Evolutionary conservation across 108 stramenopile species (phyloP), one percentile per base, ranked within the genome.

Genomic region (Cyclotella baltica): DNA sequence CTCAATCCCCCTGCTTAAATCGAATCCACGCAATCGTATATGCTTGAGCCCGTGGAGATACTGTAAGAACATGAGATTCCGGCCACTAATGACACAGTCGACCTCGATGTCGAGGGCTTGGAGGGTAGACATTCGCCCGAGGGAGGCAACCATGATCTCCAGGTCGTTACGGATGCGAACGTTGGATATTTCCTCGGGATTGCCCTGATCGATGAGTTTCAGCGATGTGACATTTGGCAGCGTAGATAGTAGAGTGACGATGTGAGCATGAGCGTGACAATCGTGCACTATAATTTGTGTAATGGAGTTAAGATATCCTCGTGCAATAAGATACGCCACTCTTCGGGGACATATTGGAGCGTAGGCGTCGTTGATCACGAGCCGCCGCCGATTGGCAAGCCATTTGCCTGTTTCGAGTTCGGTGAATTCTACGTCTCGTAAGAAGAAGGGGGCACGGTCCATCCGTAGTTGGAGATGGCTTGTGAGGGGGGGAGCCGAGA

Each of bases 1-100:
- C 11, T 59, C 29, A 10, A 82, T 67, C 0, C 81, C 81, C 16
- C 64, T 46, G 52, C 81, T 82, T 25, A 82, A 25, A 50, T 82
- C 75, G 61, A 82, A 82, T 5, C 81, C 81, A n/a, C 69, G 30
- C 35, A 82, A 53, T 5, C 81, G 69, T 19, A 82, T 69, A 43
- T 71, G 58, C 33, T 72, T 72, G 1, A 82, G 46, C 30, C 35
- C 40, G 6, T 37, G 18, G 23, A 82, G n/a, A 23, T 64, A 30
- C 31, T 13, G 22, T 56, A 82, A 37, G 50, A 66, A 71, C 27
- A 62, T 70, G 64, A 82, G 81, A 28, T 69, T 74, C 27, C 70
- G 69, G 30, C 81, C 75, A 33, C 68, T 58, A 28, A 82, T 30
- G 6, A 72, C 66, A 23, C 55, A 67, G 58, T 76, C 70, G 35